Conservation (phyloP, 441 rosid genomes). For the Capsella rubella region DNA sequence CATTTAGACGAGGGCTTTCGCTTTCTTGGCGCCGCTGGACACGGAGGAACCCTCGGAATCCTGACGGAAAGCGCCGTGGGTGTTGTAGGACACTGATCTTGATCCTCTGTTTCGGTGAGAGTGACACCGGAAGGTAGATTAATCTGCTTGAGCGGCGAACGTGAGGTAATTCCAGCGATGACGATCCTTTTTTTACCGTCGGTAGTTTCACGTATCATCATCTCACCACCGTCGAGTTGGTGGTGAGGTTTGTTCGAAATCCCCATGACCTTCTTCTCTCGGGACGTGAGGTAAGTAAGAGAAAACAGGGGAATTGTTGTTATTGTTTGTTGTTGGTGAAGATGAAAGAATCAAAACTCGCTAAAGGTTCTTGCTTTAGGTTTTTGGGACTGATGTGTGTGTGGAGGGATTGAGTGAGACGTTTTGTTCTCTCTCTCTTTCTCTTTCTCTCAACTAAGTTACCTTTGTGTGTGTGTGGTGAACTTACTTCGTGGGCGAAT, state of each 20-base stretch:
- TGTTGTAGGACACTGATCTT: conserved; percentile 62
- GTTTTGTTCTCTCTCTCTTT: conserved; percentile 24
- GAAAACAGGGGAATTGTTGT: not conserved
- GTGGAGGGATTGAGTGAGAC: conserved; percentile 18
- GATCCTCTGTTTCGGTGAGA: conserved; percentile 46
- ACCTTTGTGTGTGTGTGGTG: not conserved
- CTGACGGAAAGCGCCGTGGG: conserved; percentile 70
- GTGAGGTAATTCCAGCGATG: conserved; percentile 70
- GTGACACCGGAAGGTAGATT: conserved; percentile 42
- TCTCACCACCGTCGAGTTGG: conserved; percentile 59
- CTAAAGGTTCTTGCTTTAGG: conserved; percentile 12
- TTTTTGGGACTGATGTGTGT: conserved; percentile 27
- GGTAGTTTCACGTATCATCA: conserved; percentile 42
- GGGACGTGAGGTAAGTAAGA: conserved; percentile 6
- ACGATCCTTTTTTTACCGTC: conserved; percentile 69
- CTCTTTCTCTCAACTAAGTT: not conserved
- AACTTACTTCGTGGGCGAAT: conserved; percentile 17
- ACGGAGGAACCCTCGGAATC: conserved; percentile 54
- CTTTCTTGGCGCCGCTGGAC: conserved; percentile 93
- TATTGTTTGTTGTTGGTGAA: conserved; percentile 28
- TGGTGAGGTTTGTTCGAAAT: conserved; percentile 49
- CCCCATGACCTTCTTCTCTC: conserved; percentile 51
- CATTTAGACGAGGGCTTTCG: conserved; percentile 66
- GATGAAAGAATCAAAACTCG: conserved; percentile 36
- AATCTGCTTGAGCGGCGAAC: conserved; percentile 71